Base-by-base conservation (phyloP, 371 early-diverging fungal genomes). In the Cladochytrium tenue region DNA sequence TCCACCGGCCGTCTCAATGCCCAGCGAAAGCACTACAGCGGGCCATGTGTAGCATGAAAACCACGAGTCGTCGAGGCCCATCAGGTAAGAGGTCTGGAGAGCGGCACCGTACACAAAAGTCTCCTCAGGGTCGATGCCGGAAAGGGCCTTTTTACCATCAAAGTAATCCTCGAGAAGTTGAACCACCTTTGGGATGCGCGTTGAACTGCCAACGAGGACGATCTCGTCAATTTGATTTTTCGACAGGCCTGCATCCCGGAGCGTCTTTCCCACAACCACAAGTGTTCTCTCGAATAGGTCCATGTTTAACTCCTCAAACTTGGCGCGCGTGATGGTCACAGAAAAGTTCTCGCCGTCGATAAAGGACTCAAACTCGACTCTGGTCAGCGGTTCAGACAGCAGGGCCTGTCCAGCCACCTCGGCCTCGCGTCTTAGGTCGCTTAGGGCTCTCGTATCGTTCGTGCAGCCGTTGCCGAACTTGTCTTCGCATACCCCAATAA, bases 141-240 rank as follows among this genome's bases (percentile, higher is more conserved):
- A 91, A 7, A 43, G 13, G 72, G 94, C 91, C 77, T 96, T 92
- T 87, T 94, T 95, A 75, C 95, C 97, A 79, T 95, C 91, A 86
- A 98, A 98, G 83, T 86, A 93, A 79, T 97, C 97, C 27, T 90
- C 88, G 68, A 99, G 89, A 70, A 98, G 88, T 82, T 94, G 89
- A 81, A 95, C 96, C 77, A 99, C 92, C 91, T 95, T 97, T 87
- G 99, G 99, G 82, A 99, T 99, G 90, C 99, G 96, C 67, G 98
- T 97, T 73, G 96, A 96, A 73, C 99, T 98, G 81, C 99, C 99
- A 69, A 98, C 99, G 35, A 99, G 84, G 69, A 99, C 95, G 74
- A 98, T 94, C 76, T 96, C 95, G 74, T 95, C 81, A 71, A 99
- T 92, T 63, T 82, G 72, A 72, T 83, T 74, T 89, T 97, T 97